A percentile compares a stretch with the other conserved stretches of the same genome.
Conservation (phyloP, 169 alveolate genomes). For the Cryptosporidium ryanae region DNA sequence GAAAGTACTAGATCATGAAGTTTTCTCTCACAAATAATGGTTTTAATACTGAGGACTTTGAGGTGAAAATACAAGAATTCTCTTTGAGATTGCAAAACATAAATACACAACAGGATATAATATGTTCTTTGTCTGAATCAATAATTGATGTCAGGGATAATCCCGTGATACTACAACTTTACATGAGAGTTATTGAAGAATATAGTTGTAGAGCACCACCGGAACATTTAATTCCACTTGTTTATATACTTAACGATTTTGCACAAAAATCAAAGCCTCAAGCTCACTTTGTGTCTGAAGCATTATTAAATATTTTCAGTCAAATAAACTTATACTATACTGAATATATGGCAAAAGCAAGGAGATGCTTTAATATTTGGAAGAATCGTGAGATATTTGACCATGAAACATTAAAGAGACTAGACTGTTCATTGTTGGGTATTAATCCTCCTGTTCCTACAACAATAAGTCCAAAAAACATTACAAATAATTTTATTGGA, state of each 20-base stretch:
- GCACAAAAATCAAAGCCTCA: conserved; percentile 71
- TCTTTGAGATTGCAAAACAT: conserved; percentile 24
- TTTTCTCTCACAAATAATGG: neutral
- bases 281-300: conserved; percentile 64
- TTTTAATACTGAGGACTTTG: conserved; percentile 67
- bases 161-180: conserved; percentile 52
- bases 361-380: conserved; percentile 72
- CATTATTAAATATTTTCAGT: conserved; percentile 48
- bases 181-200: conserved; percentile 66
- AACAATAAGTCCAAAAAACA: neutral
- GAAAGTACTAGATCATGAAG: too few species aligned
- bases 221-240: conserved; percentile 64
- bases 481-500: neutral
- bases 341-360: conserved; percentile 74
- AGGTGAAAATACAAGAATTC: conserved; percentile 24
- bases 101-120: conserved; percentile 66
- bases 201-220: conserved; percentile 73
- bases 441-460: conserved; percentile 62
- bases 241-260: conserved; percentile 54
- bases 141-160: conserved; percentile 51
- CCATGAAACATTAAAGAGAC: conserved; percentile 23
- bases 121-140: conserved; percentile 58
- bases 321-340: conserved; percentile 52
- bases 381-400: conserved; percentile 63
- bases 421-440: conserved; percentile 57